Conservation (phyloP, 805 yeast genomes). For the Ogataea polymorpha region DNA sequence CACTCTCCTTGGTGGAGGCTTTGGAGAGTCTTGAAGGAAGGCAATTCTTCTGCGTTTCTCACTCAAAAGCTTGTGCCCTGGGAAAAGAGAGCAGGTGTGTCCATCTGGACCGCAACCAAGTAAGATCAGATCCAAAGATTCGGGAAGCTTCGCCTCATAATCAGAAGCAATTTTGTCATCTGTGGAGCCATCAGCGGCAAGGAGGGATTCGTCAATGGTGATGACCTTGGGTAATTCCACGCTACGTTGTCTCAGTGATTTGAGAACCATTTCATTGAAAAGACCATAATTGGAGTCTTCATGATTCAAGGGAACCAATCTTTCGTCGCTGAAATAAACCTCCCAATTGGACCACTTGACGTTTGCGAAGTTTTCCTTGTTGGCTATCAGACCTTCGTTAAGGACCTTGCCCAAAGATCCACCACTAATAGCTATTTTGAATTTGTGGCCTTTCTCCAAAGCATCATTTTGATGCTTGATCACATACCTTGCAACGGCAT, state of each 20-base stretch:
- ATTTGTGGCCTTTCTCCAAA: constrained; percentile 41
- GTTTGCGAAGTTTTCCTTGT: constrained; percentile 40
- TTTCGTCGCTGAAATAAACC: constrained; percentile 85
- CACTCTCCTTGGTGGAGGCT: constrained; percentile 91
- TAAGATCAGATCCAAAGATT: constrained; percentile 59
- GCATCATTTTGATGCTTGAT: constrained; percentile 61
- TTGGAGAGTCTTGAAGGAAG: constrained; percentile 77
- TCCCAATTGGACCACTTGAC: constrained; percentile 74
- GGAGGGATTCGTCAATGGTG: constrained; percentile 62
- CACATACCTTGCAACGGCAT: constrained; percentile 61
- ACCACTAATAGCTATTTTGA: constrained; percentile 83
- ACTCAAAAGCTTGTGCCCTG: constrained; percentile 67
- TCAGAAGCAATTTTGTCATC: constrained; percentile 57
- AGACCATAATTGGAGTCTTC: constrained; percentile 84
- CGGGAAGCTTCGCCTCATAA: constrained; percentile 60
- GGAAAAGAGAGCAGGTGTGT: constrained; percentile 91
- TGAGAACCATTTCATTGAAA: constrained; percentile 62
- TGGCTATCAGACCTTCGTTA: constrained; percentile 62
- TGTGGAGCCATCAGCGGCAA: constrained; percentile 51
- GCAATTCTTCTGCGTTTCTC: constrained; percentile 56
- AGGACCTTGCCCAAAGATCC: constrained; percentile 83
- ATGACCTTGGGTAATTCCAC: constrained; percentile 53
- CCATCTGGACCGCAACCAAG: constrained; percentile 97
- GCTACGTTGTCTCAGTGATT: constrained; percentile 41
- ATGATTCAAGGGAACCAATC: constrained; percentile 79